Evolutionary conservation across 108 stramenopile genomes (phyloP), one percentile per base, ranked within the genome.

Genomic region (Cyclotella cryptica): DNA sequence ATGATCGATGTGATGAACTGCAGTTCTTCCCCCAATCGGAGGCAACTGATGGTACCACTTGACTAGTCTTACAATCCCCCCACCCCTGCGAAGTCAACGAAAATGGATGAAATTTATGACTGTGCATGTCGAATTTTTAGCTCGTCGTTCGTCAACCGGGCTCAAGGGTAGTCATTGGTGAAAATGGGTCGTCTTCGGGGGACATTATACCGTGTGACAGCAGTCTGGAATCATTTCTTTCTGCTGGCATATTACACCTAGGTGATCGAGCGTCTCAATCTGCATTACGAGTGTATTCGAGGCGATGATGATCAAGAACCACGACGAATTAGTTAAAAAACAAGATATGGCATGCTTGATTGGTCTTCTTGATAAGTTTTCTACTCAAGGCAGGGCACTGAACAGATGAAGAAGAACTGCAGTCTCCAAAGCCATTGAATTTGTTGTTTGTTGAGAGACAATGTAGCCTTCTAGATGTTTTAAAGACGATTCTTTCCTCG

Each of bases 201-300:
- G 74, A 86, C 19, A 44, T 77, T 9, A 69, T 73, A 19, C 35
- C 64, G 22, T 77, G 71, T 15, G 80, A 77, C 41, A 77, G 71
- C 18, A 66, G 75, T 49, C 49, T 89, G 44, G 81, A 78, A 26
- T 57, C 71, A 43, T 69, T 95, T 13, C 85, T 95, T 39, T 71
- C 72, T 27, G 72, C 72, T 10, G 88, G 87, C 6, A 88, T 95
- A 26, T 78, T 84, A 24, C 79, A 89, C 43, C 84, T 95, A 28
- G 91, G 93, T 17, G 85, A 90, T 55, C 81, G 82, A 21, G 84
- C 92, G 21, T 76, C 80, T n/a, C 60, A 62, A 27, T 83, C 86
- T 26, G 84, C 92, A 42, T 54, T 87, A n/a, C n/a, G 47, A 75
- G 78, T 71, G 93, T 91, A 26, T 95, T 92, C 71, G 90, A 95